Conservation (phyloP, 768 basidiomycete species). For the Kwoniella pini region DNA sequence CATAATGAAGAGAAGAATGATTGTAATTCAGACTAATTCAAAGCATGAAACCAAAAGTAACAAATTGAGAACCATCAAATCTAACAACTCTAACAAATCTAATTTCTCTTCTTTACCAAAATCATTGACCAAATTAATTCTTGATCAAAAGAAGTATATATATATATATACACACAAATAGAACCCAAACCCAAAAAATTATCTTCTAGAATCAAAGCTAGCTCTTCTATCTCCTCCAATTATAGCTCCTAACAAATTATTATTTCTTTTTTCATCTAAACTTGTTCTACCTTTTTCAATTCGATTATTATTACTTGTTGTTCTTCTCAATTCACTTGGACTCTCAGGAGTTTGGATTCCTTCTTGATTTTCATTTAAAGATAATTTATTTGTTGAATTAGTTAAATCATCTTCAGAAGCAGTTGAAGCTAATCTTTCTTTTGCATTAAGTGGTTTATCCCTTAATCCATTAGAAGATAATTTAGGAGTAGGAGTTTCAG, state of each 20-base stretch:
- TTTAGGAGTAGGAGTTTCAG: constrained; percentile 20
- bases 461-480: neutral
- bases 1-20: too few relatives aligned
- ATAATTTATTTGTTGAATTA: neutral
- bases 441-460: constrained; percentile 26
- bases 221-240: constrained; percentile 4
- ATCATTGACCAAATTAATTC: too few relatives aligned
- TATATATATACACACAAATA: too few relatives aligned
- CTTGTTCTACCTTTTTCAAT: neutral
- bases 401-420: constrained; percentile 4
- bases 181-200: too few relatives aligned
- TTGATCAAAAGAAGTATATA: too few relatives aligned
- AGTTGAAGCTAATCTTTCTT: constrained; percentile 31
- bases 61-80: too few relatives aligned
- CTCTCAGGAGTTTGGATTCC: constrained; percentile 6
- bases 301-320: neutral
- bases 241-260: neutral
- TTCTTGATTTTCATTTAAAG: neutral
- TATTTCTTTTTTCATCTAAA: constrained; percentile 2
- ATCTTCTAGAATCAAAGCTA: constrained; percentile 6
- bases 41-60: too few relatives aligned
- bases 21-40: too few relatives aligned
- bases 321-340: constrained; percentile 18
- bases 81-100: too few relatives aligned
- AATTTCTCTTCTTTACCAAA: too few relatives aligned